Conservation (phyloP, 768 basidiomycete genomes). For the Lactifluus rugatus region DNA sequence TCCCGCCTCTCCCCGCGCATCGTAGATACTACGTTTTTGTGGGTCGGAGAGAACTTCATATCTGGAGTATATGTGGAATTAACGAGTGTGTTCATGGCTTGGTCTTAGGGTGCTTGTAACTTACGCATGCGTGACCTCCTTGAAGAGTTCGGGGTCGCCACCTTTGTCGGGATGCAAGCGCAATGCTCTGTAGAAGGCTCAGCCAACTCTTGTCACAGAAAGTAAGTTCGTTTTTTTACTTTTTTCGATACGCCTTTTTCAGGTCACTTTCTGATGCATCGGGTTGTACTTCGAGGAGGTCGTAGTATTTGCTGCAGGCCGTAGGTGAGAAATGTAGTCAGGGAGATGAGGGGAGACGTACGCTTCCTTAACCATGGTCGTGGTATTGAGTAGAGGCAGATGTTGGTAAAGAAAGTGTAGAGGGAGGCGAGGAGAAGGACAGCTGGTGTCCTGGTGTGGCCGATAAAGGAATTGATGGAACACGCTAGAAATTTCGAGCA, state of each 20-base stretch:
- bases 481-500: conserved; percentile 29
- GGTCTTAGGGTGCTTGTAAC: conserved; percentile 27
- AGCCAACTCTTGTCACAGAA: background rate
- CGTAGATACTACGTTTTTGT: conserved; percentile 74
- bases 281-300: conserved; percentile 78
- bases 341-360: conserved; percentile 25
- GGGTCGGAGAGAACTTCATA: conserved; percentile 91
- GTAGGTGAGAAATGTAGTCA: conserved; percentile 1
- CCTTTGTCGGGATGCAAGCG: conserved; percentile 90
- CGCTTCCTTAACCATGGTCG: conserved; percentile 64
- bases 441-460: conserved; percentile 2
- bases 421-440: conserved; percentile 11
- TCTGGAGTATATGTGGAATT: conserved; percentile 31
- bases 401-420: conserved; percentile 11
- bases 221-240: conserved; percentile 35
- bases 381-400: conserved; percentile 4
- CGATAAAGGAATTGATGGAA: conserved; percentile 32
- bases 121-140: conserved; percentile 92
- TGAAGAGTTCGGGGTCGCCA: conserved; percentile 94
- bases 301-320: conserved; percentile 70
- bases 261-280: conserved; percentile 75
- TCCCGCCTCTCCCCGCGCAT: conserved; percentile 88
- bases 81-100: conserved; percentile 7
- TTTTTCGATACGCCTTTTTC: conserved; percentile 94
- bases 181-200: conserved; percentile 47